Evolutionary conservation across 2,329 filamentous ascomycete genomes (phyloP).

Genomic region (Colletotrichum musicola): DNA sequence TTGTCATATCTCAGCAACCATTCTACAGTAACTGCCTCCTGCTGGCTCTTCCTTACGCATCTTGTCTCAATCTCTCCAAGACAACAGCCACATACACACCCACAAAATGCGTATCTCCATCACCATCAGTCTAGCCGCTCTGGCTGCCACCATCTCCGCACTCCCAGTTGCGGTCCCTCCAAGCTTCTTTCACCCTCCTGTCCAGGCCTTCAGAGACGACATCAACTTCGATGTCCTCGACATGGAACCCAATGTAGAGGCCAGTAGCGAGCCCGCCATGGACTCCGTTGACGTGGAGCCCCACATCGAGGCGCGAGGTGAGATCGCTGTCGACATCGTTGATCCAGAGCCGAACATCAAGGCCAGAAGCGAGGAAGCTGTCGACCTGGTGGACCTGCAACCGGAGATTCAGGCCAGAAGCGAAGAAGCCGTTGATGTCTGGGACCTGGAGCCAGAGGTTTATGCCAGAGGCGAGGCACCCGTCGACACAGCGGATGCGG

Average conservation of each 20-base stretch:
- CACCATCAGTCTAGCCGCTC: neutral
- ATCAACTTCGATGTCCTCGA: neutral
- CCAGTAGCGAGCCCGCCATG: neutral
- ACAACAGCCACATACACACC: neutral
- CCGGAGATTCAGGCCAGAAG: neutral
- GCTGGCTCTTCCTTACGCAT: neutral
- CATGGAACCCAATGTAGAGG: neutral
- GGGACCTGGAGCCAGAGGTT: neutral
- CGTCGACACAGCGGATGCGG: neutral
- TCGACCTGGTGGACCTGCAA: neutral
- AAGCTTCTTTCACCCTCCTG: neutral
- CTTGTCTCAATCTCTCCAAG: neutral
- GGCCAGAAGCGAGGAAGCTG: neutral
- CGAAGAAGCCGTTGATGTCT: neutral
- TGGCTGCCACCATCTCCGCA: neutral
- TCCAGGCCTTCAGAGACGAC: neutral
- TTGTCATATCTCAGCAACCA: neutral
- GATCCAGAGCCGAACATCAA: neutral
- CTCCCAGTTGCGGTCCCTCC: conserved; percentile 3
- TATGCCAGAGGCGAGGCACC: neutral
- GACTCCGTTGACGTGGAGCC: neutral
- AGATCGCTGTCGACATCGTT: neutral
- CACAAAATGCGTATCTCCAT: neutral
- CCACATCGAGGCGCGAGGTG: neutral
- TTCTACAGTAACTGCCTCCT: neutral